These are phyloP conservation scores for Penicillium psychrosexuale DNA, from an alignment of 2,329 filamentous ascomycete genomes.

Conservation along the genomic window DNA sequence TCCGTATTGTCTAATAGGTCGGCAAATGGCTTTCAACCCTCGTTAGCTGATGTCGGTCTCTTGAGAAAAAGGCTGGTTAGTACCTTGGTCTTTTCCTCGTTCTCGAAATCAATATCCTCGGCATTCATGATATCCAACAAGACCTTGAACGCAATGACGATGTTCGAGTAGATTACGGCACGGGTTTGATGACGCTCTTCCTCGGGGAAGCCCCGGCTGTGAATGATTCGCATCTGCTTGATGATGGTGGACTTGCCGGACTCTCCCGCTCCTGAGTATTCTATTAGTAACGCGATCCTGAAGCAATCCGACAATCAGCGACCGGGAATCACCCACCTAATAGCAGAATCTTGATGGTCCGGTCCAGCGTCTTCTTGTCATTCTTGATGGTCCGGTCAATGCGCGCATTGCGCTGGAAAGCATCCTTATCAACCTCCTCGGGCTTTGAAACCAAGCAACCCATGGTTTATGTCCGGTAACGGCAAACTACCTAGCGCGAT, in stretches of 20 bases:
- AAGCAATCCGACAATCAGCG: background rate
- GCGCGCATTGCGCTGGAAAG: conserved; percentile 53
- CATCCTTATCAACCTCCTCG: conserved; percentile 42
- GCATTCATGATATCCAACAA: conserved; percentile 89
- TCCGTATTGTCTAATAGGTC: conserved; percentile 72
- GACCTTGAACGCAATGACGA: conserved; percentile 86
- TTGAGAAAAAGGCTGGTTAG: conserved; percentile 28
- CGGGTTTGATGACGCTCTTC: conserved; percentile 91
- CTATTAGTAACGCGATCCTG: conserved; percentile 25
- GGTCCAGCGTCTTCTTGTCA: conserved; percentile 81
- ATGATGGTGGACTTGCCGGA: conserved; percentile 95
- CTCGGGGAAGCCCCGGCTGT: conserved; percentile 85
- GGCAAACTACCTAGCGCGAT: conserved; percentile 5
- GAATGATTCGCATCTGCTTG: conserved; percentile 99
- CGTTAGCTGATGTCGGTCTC: conserved; percentile 11
- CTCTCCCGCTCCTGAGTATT: conserved; percentile 77
- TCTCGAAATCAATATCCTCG: conserved; percentile 73
- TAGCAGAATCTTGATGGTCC: conserved; percentile 89
- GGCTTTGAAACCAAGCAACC: conserved; percentile 46
- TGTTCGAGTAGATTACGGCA: conserved; percentile 91
- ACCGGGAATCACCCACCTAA: conserved; percentile 62
- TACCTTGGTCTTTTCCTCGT: conserved; percentile 72
- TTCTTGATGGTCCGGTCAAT: conserved; percentile 82
- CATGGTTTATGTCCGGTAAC: conserved; percentile 32
- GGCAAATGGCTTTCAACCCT: conserved; percentile 64